These are phyloP conservation scores for Nothopassalora personata DNA, from an alignment of 2,329 filamentous ascomycete species.

Conservation along the genomic window DNA sequence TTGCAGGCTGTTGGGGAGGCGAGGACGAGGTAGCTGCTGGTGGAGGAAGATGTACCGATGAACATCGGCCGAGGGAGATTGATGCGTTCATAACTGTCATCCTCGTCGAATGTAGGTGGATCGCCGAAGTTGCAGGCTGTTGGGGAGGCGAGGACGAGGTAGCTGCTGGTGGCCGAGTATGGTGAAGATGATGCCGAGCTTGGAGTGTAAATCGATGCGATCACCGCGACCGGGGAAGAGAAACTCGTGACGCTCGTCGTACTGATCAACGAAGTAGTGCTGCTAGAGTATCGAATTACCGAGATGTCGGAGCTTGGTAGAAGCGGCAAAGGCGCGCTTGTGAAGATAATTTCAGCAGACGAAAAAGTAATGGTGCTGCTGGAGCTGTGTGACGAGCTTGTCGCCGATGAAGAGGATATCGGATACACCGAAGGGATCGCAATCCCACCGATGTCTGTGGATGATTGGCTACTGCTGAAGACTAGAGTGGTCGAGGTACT, in stretches of 20 bases:
- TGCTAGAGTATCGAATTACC: not conserved
- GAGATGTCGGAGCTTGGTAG: not conserved
- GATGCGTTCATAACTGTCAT: constrained; percentile 33
- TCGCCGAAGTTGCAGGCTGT: constrained; percentile 31
- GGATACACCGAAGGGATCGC: too few relatives aligned
- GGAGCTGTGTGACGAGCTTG: too few relatives aligned
- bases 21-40: constrained; percentile 23
- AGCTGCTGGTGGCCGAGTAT: constrained; percentile 10
- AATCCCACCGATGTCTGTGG: too few relatives aligned
- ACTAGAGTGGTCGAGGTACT: too few relatives aligned
- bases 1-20: constrained; percentile 27
- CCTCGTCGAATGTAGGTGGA: constrained; percentile 24
- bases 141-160: constrained; percentile 27
- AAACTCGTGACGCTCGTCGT: not conserved
- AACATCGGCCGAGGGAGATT: constrained; percentile 27
- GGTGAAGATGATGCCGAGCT: not conserved
- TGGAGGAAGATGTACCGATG: constrained; percentile 21
- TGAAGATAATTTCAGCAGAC: too few relatives aligned
- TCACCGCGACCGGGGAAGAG: not conserved
- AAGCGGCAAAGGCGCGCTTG: not conserved
- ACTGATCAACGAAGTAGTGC: not conserved
- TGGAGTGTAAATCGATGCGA: not conserved
- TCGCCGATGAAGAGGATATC: too few relatives aligned
- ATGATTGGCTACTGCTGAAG: too few relatives aligned
- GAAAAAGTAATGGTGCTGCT: too few relatives aligned